These are phyloP conservation scores for Salix exigua DNA, from an alignment of 345 rosid genomes.

Conservation along the genomic window DNA sequence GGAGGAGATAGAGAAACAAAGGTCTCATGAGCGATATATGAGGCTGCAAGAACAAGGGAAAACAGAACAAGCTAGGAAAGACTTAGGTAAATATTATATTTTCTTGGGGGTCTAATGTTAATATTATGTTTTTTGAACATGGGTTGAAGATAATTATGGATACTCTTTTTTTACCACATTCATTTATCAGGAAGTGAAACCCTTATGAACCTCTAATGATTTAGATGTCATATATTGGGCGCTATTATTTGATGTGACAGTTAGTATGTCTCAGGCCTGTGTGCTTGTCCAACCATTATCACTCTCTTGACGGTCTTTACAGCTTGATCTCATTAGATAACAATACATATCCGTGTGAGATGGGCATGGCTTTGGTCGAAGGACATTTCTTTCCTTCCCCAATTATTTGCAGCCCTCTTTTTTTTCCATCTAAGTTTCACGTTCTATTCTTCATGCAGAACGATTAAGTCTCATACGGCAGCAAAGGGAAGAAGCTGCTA, in stretches of 20 bases:
- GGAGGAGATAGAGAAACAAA: constrained; percentile 93
- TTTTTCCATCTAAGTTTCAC: not conserved
- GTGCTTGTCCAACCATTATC: not conserved
- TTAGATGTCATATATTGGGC: not conserved
- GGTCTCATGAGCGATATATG: constrained; percentile 96
- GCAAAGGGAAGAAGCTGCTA: constrained; percentile 77
- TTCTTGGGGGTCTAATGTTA: not conserved
- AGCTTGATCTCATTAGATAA: too few species aligned
- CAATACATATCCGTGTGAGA: not conserved
- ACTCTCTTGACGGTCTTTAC: not conserved
- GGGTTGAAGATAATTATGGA: not conserved
- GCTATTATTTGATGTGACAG: not conserved
- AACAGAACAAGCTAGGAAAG: constrained; percentile 92
- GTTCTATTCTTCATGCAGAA: constrained; percentile 37
- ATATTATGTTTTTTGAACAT: not conserved
- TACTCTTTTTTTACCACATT: not conserved
- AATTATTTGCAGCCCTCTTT: not conserved
- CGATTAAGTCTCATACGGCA: constrained; percentile 80
- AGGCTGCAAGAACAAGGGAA: constrained; percentile 98
- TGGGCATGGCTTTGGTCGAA: not conserved
- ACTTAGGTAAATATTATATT: constrained; percentile 50
- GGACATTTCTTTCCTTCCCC: not conserved
- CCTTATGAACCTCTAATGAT: not conserved
- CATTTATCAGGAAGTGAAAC: not conserved
- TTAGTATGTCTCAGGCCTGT: not conserved